These are phyloP conservation scores for Noccaea bulbosa DNA, from an alignment of 345 rosid species.

Conservation along the genomic window DNA sequence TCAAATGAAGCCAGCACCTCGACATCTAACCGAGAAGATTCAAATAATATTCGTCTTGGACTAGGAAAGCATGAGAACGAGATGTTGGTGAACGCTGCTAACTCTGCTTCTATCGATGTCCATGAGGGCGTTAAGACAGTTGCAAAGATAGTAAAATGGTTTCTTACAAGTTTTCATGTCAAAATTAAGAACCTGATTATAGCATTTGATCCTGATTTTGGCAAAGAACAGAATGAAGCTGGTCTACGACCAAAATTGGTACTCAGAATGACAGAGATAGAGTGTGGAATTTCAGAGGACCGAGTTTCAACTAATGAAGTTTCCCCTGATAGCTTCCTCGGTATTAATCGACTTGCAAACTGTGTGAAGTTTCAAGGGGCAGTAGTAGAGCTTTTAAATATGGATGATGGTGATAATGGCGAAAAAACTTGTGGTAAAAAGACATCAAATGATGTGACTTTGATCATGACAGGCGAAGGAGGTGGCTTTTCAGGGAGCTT, in stretches of 20 bases:
- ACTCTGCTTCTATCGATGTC: conserved; percentile 58
- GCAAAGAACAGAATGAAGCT: conserved; percentile 39
- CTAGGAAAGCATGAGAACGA: conserved; percentile 51
- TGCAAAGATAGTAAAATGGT: conserved; percentile 93
- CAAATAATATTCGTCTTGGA: conserved; percentile 36
- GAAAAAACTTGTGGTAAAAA: conserved; percentile 33
- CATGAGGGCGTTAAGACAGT: conserved; percentile 98
- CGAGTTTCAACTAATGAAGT: conserved; percentile 39
- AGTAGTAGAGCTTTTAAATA: conserved; percentile 67
- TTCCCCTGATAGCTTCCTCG: conserved; percentile 62
- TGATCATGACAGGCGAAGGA: conserved; percentile 63
- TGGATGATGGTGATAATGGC: conserved; percentile 49
- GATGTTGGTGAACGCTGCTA: conserved; percentile 42
- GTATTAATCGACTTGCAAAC: conserved; percentile 67
- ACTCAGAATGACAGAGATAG: conserved; percentile 66
- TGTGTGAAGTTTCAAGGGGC: conserved; percentile 85
- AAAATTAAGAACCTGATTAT: conserved; percentile 71
- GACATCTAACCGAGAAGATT: conserved; percentile 45
- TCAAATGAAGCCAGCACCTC: conserved; percentile 42
- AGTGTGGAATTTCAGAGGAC: conserved; percentile 84
- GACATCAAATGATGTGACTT: conserved; percentile 48
- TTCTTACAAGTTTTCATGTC: conserved; percentile 79
- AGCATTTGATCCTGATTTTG: conserved; percentile 73
- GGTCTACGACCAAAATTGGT: conserved; percentile 57
- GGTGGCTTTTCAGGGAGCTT: conserved; percentile 87